Conservation (phyloP, 2,329 filamentous ascomycete species). For the Claviceps cyperi region DNA sequence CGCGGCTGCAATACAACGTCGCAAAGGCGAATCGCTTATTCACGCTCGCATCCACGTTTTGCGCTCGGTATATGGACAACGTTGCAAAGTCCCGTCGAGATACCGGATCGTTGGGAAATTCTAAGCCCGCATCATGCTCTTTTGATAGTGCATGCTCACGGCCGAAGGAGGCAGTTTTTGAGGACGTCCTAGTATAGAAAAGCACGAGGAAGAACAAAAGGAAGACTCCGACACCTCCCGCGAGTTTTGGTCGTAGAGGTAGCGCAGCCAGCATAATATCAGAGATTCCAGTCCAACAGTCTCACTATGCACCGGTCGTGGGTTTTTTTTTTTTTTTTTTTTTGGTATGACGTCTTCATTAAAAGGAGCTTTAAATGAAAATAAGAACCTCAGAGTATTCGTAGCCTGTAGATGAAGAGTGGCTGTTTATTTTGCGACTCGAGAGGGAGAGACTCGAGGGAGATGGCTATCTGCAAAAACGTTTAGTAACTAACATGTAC, state of each 20-base stretch:
- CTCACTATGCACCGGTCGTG: background rate
- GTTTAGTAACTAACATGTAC: too few relatives aligned
- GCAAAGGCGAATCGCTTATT: background rate
- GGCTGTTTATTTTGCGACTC: too few relatives aligned
- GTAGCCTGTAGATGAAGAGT: too few relatives aligned
- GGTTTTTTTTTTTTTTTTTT: background rate
- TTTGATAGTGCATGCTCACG: background rate
- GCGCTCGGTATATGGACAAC: background rate
- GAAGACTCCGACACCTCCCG: background rate
- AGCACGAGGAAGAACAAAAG: background rate
- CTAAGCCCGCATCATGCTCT: background rate
- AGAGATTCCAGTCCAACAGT: too few relatives aligned
- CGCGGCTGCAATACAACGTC: slow-evolving; percentile 1
- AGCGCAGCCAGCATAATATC: background rate
- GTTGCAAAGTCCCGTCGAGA: slow-evolving; percentile 1
- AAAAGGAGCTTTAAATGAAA: too few relatives aligned
- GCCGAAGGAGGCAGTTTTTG: background rate
- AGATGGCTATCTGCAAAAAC: too few relatives aligned
- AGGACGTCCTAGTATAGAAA: background rate
- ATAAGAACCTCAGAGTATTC: too few relatives aligned
- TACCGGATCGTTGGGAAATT: slow-evolving; percentile 1
- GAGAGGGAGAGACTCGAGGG: background rate
- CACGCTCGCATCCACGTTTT: background rate
- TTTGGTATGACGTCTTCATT: too few relatives aligned
- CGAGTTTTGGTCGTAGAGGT: background rate